Base-by-base conservation (phyloP, 805 yeast species). In the Cyberlindnera mycetangii region DNA sequence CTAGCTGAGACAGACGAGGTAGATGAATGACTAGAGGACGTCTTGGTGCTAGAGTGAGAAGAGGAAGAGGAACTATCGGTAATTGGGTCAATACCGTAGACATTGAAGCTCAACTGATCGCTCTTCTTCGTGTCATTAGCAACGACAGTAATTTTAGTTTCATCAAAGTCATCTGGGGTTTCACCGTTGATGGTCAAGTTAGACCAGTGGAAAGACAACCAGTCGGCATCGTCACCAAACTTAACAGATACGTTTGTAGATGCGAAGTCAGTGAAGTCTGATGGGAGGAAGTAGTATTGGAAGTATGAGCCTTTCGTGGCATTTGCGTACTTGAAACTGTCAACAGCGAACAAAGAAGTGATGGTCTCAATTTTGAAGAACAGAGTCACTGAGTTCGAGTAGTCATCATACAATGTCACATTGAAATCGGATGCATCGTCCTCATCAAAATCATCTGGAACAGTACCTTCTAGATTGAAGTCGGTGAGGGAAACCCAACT, bases 101-200 rank as follows among this genome's bases (percentile, higher is more conserved):
- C 74, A 7, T 67, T 62, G 50, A 89, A 80, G 12, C 70, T 61
- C 37, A 71, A 56, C 15, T 68, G 58, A 43, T 75, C 73, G 2
- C 61, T 45, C 11, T 59, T 39, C 8, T 72, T 61, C 32, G 65
- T 60, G 48, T 65, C 59, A 5, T 59, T 46, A 0, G 81, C 75
- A 6, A 60, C 59, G 24, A 83, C 61, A 2, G 65, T 65, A 21
- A 82, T 67, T 0, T 55, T 39, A 14, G 73, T 47, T 3, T 52
- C 44, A 14, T 72, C 70, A 33, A 81, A 76, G 51, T 71, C 65
- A 5, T 59, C 53, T 3, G 89, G 87, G 17, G 83, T 85, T 15
- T 65, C 59, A 22, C 99, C 99, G 32, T 65, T 62, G 44, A 92
- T 72, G 0, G 95, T 83, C 60, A 75, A 68, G 58, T 85, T 87